These are phyloP conservation scores for Yarrowia porcina DNA, from an alignment of 805 yeast genomes.

Conservation along the genomic window DNA sequence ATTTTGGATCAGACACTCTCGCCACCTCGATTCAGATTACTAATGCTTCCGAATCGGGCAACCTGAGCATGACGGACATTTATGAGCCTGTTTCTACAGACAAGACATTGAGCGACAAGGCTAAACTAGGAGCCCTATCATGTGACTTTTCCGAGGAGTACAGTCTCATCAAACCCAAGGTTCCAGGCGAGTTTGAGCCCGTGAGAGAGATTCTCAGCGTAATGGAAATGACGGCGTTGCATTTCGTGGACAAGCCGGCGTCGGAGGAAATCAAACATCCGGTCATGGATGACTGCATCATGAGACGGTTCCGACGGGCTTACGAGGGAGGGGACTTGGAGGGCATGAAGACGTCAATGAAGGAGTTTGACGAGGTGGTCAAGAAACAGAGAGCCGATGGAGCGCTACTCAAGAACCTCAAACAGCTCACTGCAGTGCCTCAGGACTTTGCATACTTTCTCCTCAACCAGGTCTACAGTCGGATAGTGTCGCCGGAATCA, in stretches of 20 bases:
- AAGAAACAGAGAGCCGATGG: constrained; percentile 39
- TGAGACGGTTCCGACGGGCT: constrained; percentile 36
- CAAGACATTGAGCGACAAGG: background rate
- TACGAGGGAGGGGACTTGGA: constrained; percentile 35
- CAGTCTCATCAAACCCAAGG: constrained; percentile 27
- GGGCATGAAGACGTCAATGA: constrained; percentile 39
- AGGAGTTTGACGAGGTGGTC: constrained; percentile 47
- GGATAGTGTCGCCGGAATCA: constrained; percentile 76
- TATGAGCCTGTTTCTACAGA: constrained; percentile 6
- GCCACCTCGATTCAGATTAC: background rate
- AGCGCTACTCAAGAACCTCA: constrained; percentile 38
- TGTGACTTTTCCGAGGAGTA: constrained; percentile 28
- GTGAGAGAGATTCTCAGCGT: constrained; percentile 55
- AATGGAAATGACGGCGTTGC: constrained; percentile 45
- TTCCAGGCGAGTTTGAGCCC: constrained; percentile 54
- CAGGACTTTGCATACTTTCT: constrained; percentile 56
- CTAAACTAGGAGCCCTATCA: background rate
- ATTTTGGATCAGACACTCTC: background rate
- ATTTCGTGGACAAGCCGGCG: constrained; percentile 44
- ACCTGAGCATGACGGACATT: constrained; percentile 6
- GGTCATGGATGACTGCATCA: constrained; percentile 36
- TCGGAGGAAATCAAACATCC: constrained; percentile 35
- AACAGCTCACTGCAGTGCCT: constrained; percentile 30
- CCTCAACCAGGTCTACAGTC: constrained; percentile 65
- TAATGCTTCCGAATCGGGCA: constrained; percentile 11